phyloP scores from a whole-genome alignment of 768 basidiomycete genomes.

The Boletellus ananiceps region DNA sequence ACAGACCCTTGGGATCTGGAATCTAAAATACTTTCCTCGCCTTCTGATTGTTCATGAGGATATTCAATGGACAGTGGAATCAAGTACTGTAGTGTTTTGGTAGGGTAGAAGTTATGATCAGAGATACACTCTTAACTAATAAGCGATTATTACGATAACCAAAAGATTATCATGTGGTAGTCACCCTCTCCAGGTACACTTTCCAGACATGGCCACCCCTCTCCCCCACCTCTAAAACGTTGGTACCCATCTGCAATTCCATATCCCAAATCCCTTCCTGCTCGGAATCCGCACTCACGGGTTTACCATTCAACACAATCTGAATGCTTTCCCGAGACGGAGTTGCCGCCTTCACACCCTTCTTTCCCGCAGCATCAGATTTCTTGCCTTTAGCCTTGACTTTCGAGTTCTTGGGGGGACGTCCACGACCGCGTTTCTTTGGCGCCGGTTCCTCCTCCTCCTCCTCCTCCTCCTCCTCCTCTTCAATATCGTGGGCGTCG shows the following conservation, averaged over 20 bases:
- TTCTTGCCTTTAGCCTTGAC: conserved; percentile 35
- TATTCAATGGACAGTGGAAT: conserved; percentile 7
- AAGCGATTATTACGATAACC: conserved; percentile 20
- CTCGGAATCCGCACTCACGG: conserved; percentile 43
- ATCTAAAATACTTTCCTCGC: conserved; percentile 7
- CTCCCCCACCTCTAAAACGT: conserved; percentile 70
- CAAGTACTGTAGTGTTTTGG: conserved; percentile 13
- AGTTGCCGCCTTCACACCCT: conserved; percentile 39
- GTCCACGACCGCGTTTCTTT: conserved; percentile 41
- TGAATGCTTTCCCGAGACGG: conserved; percentile 47
- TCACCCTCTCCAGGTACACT: conserved; percentile 53
- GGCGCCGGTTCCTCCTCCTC: conserved; percentile 10
- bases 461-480: conserved; percentile 34
- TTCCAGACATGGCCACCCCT: conserved; percentile 68
- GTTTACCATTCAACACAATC: conserved; percentile 57
- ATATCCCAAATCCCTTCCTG: conserved; percentile 58
- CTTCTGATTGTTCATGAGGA: not conserved
- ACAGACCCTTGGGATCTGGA: conserved; percentile 16
- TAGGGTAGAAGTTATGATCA: conserved; percentile 26
- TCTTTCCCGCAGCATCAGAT: conserved; percentile 36
- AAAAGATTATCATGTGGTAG: conserved; percentile 16
- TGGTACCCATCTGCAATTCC: conserved; percentile 52
- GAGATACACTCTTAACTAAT: conserved; percentile 31
- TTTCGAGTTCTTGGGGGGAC: conserved; percentile 32
- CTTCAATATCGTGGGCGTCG: conserved; percentile 38